Conservation (phyloP, 2,329 filamentous ascomycete species). For the Harringtonia aguacate region DNA sequence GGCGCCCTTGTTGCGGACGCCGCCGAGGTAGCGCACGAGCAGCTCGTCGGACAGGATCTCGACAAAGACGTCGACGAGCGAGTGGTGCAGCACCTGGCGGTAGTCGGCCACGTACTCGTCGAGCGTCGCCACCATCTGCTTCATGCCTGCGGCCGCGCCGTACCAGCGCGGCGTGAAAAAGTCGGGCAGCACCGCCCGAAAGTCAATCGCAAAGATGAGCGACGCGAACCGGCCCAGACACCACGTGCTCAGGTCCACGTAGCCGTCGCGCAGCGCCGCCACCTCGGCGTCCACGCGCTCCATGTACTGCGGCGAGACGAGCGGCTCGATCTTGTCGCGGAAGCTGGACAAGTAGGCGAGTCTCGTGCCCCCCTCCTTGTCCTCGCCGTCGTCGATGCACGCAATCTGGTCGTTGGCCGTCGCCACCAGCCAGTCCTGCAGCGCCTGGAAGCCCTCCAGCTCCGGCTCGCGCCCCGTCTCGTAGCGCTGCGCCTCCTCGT, state of each 20-base stretch:
- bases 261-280: slow-evolving; percentile 70
- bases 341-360: slow-evolving; percentile 80
- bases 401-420: slow-evolving; percentile 98
- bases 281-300: slow-evolving; percentile 65
- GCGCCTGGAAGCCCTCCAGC: slow-evolving; percentile 59
- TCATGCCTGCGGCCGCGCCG: slow-evolving; percentile 64
- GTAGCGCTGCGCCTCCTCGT: slow-evolving; percentile 72
- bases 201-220: slow-evolving; percentile 85
- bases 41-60: slow-evolving; percentile 91
- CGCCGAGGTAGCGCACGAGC: slow-evolving; percentile 71
- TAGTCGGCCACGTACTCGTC: slow-evolving; percentile 93
- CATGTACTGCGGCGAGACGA: slow-evolving; percentile 73
- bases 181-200: slow-evolving; percentile 68
- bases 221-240: slow-evolving; percentile 80
- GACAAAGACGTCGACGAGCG: slow-evolving; percentile 80
- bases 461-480: slow-evolving; percentile 44
- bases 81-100: slow-evolving; percentile 70
- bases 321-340: slow-evolving; percentile 67
- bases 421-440: slow-evolving; percentile 93
- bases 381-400: slow-evolving; percentile 87
- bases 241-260: slow-evolving; percentile 89
- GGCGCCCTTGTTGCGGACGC: slow-evolving; percentile 79
- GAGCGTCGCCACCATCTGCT: slow-evolving; percentile 88
- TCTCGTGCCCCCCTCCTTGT: slow-evolving; percentile 36
- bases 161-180: slow-evolving; percentile 95